Evolutionary conservation across 805 yeast genomes (phyloP).

Genomic region (Metschnikowia noctiluminum): DNA sequence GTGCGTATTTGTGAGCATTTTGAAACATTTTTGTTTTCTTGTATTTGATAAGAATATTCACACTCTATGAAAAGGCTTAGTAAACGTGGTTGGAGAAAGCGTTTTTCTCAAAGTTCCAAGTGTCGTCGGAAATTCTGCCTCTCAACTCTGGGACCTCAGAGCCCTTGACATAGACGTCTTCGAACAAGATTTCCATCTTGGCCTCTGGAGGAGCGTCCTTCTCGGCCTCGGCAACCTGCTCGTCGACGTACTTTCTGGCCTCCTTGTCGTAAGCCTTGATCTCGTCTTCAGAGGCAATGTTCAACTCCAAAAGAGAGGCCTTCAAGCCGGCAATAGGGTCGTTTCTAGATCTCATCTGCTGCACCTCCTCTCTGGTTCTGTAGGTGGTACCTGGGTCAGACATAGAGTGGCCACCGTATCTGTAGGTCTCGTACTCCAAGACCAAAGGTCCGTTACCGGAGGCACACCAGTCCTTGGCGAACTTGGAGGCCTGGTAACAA

Average conservation of each 20-base stretch:
- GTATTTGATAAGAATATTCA: background rate
- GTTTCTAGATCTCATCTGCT: slow-evolving; percentile 97
- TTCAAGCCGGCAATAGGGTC: slow-evolving; percentile 97
- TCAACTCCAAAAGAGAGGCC: slow-evolving; percentile 75
- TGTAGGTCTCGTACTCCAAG: slow-evolving; percentile 94
- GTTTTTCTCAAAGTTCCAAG: slow-evolving; percentile 72
- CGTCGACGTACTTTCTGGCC: slow-evolving; percentile 93
- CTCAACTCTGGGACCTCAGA: slow-evolving; percentile 88
- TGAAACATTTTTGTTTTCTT: background rate
- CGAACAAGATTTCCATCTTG: slow-evolving; percentile 88
- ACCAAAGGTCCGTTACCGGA: slow-evolving; percentile 95
- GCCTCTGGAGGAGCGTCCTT: slow-evolving; percentile 94
- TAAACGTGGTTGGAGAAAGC: slow-evolving; percentile 46
- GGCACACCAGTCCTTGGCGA: slow-evolving; percentile 94
- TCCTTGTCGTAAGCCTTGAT: slow-evolving; percentile 92
- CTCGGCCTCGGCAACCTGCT: slow-evolving; percentile 92
- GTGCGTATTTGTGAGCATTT: background rate
- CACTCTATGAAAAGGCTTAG: slow-evolving; percentile 20
- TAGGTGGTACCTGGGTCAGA: slow-evolving; percentile 99
- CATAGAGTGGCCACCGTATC: slow-evolving; percentile 99
- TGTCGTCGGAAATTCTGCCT: slow-evolving; percentile 95
- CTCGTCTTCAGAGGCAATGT: slow-evolving; percentile 91
- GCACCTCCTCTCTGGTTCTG: slow-evolving; percentile 99
- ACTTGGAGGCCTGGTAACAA: slow-evolving; percentile 91
- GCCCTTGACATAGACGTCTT: slow-evolving; percentile 95